Base-by-base conservation (phyloP, 441 rosid genomes). In the Gossypium aridum region DNA sequence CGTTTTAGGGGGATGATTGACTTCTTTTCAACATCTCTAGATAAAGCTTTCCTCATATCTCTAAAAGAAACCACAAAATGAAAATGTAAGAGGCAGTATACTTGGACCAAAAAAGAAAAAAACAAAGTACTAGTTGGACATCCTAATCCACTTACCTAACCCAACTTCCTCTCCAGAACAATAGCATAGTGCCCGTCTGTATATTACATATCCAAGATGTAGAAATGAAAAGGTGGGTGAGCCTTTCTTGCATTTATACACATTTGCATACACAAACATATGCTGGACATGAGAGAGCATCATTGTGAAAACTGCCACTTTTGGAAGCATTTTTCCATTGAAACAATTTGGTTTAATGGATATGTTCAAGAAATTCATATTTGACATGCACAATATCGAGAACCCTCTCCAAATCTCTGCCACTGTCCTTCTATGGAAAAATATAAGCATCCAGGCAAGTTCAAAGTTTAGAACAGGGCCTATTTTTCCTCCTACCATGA, bases 31-130 rank as follows among this genome's bases (percentile, higher is more conserved):
- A 91, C 88, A 71, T 96, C 98, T 71, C 91, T 83, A 45, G 97
- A 89, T 73, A 92, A 81, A 13, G 98, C 99, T 85, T 96, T 96
- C 86, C 97, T 91, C 95, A 88, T 96, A 85, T 93, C 96, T 96
- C 85, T 31, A 71, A 77, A 64, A 75, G 26, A 56, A 19, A 79
- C 37, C 75, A 73, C 53, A 60, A 47, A 72, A 67, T 34, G 22
- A 7, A 26, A 26, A 57, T 34, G n/a, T 64, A 9, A 66, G 43
- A 37, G 25, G 72, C 23, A 28, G 12, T 5, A 34, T 12, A 72
- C 59, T 7, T 17, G 1, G 7, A 10, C 7, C 39, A 39, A 3
- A 64, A 34, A 26, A 55, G 12, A 0, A 54, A 31, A 57, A 61
- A n/a, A 1, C 7, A 10, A 45, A 26, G 7, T 10, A 14, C 28